phyloP scores from a whole-genome alignment of 2,329 filamentous ascomycete species.

The Amesomyces nigricolor region DNA sequence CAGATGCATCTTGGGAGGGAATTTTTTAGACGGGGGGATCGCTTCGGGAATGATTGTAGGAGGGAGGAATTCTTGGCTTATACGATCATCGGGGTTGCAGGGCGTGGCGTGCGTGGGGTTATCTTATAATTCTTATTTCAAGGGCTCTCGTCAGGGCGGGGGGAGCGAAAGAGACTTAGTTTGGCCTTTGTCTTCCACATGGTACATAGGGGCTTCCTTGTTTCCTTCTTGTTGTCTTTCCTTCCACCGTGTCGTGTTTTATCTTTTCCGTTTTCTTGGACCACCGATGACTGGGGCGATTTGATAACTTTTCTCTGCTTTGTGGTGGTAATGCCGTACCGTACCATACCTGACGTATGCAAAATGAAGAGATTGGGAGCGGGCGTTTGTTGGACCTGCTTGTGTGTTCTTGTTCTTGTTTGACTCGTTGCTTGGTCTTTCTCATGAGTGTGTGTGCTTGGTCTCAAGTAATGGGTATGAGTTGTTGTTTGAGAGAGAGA shows the following conservation, averaged over 20 bases:
- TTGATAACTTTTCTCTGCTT: slow-evolving; percentile 18
- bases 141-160: neutral
- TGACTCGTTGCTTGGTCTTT: too few relatives aligned
- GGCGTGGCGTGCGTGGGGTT: slow-evolving; percentile 4
- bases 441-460: too few relatives aligned
- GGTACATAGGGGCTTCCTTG: slow-evolving; percentile 10
- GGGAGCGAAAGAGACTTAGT: neutral
- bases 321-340: slow-evolving; percentile 9
- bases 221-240: slow-evolving; percentile 5
- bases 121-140: slow-evolving; percentile 17
- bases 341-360: neutral
- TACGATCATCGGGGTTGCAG: neutral
- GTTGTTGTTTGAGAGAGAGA: too few relatives aligned
- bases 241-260: slow-evolving; percentile 25
- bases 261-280: slow-evolving; percentile 30
- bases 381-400: too few relatives aligned
- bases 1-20: slow-evolving; percentile 28
- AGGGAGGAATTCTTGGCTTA: slow-evolving; percentile 21
- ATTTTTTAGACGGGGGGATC: slow-evolving; percentile 12
- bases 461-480: too few relatives aligned
- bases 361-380: too few relatives aligned
- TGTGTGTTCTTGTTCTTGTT: too few relatives aligned
- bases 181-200: neutral
- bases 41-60: slow-evolving; percentile 3
- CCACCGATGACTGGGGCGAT: slow-evolving; percentile 12